These are phyloP conservation scores for Aspergillus sparsus DNA, from an alignment of 495 filamentous ascomycete species.

Conservation along the genomic window DNA sequence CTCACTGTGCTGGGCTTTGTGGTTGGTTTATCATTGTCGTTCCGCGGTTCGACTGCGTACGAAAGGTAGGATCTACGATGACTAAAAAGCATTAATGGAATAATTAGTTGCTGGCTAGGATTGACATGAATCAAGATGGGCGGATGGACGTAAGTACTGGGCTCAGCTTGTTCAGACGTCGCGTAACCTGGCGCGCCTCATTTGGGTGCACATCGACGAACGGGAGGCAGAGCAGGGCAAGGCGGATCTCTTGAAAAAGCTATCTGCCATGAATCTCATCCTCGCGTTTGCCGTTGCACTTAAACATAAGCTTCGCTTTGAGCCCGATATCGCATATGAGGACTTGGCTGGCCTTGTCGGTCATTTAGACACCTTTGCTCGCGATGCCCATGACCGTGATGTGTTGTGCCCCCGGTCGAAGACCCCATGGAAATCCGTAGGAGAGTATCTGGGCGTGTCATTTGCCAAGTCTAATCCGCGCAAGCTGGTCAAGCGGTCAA, in stretches of 20 bases:
- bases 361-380: slow-evolving; percentile 59
- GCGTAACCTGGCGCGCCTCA: slow-evolving; percentile 71
- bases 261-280: slow-evolving; percentile 76
- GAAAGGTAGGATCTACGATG: slow-evolving; percentile 54
- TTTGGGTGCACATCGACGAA: slow-evolving; percentile 74
- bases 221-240: slow-evolving; percentile 60
- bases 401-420: slow-evolving; percentile 41
- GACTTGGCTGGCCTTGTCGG: slow-evolving; percentile 53
- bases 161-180: slow-evolving; percentile 67
- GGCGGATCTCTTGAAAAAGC: slow-evolving; percentile 69
- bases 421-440: slow-evolving; percentile 59
- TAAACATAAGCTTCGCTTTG: slow-evolving; percentile 85
- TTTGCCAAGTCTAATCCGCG: slow-evolving; percentile 71
- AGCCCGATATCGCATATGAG: slow-evolving; percentile 75
- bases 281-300: slow-evolving; percentile 73
- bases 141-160: slow-evolving; percentile 77
- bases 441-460: slow-evolving; percentile 70
- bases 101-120: slow-evolving; percentile 10
- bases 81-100: neutral
- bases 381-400: slow-evolving; percentile 57
- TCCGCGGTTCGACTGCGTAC: slow-evolving; percentile 82
- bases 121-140: slow-evolving; percentile 45
- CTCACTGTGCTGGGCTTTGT: slow-evolving; percentile 88
- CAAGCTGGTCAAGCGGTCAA: slow-evolving; percentile 66
- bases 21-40: slow-evolving; percentile 77